Percentiles rank a stretch among this genome's conserved stretches.
Conservation (phyloP, 495 filamentous ascomycete genomes). For the Trichocladium antarcticum region DNA sequence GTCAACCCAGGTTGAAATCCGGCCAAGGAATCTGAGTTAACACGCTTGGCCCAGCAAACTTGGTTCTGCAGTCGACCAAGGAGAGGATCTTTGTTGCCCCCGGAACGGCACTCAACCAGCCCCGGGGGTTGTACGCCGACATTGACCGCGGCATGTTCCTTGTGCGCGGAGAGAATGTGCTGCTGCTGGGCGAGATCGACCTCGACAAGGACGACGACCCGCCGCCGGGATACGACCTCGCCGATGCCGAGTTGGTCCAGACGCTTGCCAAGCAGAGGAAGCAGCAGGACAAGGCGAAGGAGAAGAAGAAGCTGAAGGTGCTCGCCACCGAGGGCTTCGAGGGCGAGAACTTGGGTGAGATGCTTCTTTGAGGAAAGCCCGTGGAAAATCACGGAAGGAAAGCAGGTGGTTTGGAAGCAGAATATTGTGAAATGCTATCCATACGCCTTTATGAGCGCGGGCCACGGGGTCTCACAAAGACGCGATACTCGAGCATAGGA, state of each 20-base stretch:
- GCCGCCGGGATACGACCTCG: conserved; percentile 56
- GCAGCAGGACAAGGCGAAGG: conserved; percentile 52
- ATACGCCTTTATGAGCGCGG: not conserved
- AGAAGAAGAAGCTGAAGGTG: conserved; percentile 58
- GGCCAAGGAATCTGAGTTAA: conserved; percentile 2
- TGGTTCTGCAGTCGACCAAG: conserved; percentile 82
- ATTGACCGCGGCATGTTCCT: conserved; percentile 72
- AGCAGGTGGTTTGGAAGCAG: conserved; percentile 38
- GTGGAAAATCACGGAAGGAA: not conserved
- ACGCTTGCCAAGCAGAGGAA: conserved; percentile 60
- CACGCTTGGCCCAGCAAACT: conserved; percentile 53
- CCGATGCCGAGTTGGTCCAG: conserved; percentile 56
- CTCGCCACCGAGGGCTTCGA: conserved; percentile 73
- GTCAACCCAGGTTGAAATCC: not conserved
- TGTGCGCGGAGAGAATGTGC: conserved; percentile 86
- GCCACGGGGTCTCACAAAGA: not conserved
- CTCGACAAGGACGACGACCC: conserved; percentile 88
- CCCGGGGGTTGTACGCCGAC: conserved; percentile 58
- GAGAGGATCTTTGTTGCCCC: conserved; percentile 67
- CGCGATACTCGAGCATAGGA: not conserved
- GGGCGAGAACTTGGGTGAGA: conserved; percentile 69
- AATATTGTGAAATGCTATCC: conserved; percentile 69
- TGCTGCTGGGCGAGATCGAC: conserved; percentile 88
- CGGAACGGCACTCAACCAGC: conserved; percentile 15
- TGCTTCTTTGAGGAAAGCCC: conserved; percentile 43